Conservation (phyloP, 176 grass and related monocot genomes). For the Carex scoparia region DNA sequence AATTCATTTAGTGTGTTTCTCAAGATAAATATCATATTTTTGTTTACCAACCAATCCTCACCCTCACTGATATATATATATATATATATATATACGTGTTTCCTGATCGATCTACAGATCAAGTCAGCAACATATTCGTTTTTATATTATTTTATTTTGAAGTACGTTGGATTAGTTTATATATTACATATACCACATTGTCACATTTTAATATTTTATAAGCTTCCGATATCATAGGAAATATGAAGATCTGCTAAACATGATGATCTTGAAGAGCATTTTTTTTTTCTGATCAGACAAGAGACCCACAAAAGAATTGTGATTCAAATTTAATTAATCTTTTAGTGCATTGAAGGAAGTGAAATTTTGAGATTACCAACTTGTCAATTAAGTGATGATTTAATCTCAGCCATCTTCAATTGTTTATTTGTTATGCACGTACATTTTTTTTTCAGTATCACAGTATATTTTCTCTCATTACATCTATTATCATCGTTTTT, state of each 20-base stretch:
- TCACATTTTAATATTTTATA: background rate
- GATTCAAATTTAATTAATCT: background rate
- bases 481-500: background rate
- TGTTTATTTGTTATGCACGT: too few relatives aligned
- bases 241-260: background rate
- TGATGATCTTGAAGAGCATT: too few relatives aligned
- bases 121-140: background rate
- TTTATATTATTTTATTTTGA: background rate
- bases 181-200: background rate
- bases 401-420: too few relatives aligned
- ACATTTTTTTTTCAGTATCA: too few relatives aligned
- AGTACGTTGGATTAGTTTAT: background rate
- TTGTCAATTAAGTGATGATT: too few relatives aligned
- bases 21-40: too few relatives aligned
- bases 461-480: too few relatives aligned
- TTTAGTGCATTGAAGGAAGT: background rate
- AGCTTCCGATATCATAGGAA: background rate
- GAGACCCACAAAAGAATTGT: background rate
- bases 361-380: too few relatives aligned
- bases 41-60: too few relatives aligned
- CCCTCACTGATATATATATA: too few relatives aligned
- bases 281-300: background rate
- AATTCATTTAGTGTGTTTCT: too few relatives aligned
- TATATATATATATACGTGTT: background rate
- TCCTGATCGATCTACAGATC: background rate